Evolutionary conservation across 352 stramenopile species (phyloP).

Genomic region (Globisporangium okanoganense): DNA sequence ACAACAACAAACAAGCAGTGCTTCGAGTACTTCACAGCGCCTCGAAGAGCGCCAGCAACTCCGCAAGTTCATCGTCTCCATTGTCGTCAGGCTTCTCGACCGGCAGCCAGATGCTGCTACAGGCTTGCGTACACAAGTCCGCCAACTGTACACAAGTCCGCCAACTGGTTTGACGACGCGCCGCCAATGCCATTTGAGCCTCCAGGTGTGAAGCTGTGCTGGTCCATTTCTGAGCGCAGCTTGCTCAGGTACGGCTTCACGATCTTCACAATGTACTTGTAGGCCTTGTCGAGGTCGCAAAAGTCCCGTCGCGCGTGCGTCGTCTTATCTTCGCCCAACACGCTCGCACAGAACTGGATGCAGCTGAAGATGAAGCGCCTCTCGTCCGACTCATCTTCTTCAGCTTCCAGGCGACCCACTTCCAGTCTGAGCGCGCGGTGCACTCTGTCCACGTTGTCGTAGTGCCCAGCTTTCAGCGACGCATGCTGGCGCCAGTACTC

Average conservation of each 20-base stretch:
- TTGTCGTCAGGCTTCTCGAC: no score
- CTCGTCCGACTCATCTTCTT: conserved; percentile 76
- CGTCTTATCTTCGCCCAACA: conserved; percentile 73
- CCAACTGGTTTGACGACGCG: no score
- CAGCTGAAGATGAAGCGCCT: conserved; percentile 78
- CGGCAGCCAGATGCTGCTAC: no score
- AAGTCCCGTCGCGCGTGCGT: conserved; percentile 67
- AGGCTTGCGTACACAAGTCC: no score
- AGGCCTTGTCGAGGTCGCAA: conserved; percentile 82
- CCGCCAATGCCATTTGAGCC: no score
- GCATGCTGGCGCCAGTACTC: conserved; percentile 81
- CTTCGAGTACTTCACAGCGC: conserved; percentile 36
- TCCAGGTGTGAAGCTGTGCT: no score
- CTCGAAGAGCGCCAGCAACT: conserved; percentile 75
- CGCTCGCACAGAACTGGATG: conserved; percentile 74
- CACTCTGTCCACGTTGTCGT: conserved; percentile 76
- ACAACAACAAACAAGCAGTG: no score
- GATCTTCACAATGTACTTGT: conserved; percentile 89
- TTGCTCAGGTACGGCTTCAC: conserved; percentile 86
- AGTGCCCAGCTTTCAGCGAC: conserved; percentile 70
- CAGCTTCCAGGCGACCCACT: conserved; percentile 83
- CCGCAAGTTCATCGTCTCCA: conserved; percentile 39
- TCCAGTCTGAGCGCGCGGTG: conserved; percentile 84
- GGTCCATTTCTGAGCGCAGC: conserved; percentile 67
- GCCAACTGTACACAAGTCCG: no score